These are phyloP conservation scores for Cercospora zeina DNA, from an alignment of 2,329 filamentous ascomycete species.

Conservation along the genomic window DNA sequence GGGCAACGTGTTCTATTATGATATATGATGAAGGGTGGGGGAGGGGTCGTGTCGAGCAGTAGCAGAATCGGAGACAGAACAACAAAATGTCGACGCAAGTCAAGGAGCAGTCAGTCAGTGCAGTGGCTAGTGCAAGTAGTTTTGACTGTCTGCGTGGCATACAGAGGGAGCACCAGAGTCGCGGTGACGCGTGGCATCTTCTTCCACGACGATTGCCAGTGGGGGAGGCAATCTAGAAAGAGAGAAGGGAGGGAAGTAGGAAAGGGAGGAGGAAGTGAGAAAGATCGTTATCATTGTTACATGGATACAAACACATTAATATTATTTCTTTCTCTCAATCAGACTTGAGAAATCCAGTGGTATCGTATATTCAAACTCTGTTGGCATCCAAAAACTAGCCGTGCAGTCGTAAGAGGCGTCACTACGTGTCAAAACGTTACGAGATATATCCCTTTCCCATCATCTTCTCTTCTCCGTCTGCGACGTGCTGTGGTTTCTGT, in stretches of 20 bases:
- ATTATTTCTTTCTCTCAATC: neutral
- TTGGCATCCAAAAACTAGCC: slow-evolving; percentile 12
- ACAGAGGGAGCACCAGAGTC: neutral
- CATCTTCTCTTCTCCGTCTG: neutral
- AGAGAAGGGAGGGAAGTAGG: neutral
- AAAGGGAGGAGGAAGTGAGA: neutral
- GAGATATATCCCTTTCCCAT: slow-evolving; percentile 3
- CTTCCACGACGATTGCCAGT: neutral
- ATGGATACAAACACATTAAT: slow-evolving; percentile 20
- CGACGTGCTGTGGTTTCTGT: slow-evolving; percentile 7
- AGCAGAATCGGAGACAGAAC: too few relatives aligned
- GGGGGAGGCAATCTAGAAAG: neutral
- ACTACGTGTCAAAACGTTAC: slow-evolving; percentile 11
- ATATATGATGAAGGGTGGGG: too few relatives aligned
- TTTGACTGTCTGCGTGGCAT: neutral
- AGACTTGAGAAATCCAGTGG: slow-evolving; percentile 8
- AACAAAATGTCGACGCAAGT: too few relatives aligned
- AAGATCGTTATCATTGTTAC: slow-evolving; percentile 8
- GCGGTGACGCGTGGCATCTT: neutral
- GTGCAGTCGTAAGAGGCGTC: slow-evolving; percentile 12
- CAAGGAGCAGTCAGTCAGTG: too few relatives aligned
- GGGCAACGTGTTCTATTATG: too few relatives aligned
- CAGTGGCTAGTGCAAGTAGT: too few relatives aligned
- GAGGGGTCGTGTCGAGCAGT: too few relatives aligned
- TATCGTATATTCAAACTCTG: slow-evolving; percentile 15